A percentile compares a stretch with the other conserved stretches of the same genome.
phyloP scores from a whole-genome alignment of 1,139 yeast genomes.

The Candida sanyaensis region DNA sequence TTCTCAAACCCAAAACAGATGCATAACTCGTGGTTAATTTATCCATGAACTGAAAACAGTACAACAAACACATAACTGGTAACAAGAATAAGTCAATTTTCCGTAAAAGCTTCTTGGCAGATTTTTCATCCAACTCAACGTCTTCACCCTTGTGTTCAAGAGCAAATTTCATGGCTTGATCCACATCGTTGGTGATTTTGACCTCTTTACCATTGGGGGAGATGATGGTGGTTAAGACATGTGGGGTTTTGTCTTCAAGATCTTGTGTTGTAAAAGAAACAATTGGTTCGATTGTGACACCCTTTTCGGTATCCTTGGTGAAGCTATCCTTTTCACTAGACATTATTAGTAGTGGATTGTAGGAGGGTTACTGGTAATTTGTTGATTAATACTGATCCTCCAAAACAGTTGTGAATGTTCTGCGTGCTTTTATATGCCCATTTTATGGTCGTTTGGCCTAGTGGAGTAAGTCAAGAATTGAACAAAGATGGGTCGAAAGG shows the following conservation, averaged over 20 bases:
- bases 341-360: neutral
- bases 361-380: no score
- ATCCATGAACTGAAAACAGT: conserved; percentile 66
- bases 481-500: no score
- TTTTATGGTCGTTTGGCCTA: no score
- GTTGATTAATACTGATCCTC: no score
- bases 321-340: neutral
- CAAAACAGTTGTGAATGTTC: no score
- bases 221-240: conserved; percentile 25
- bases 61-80: conserved; percentile 57
- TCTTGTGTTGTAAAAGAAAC: conserved; percentile 10
- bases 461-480: no score
- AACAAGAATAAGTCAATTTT: conserved; percentile 57
- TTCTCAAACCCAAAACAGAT: conserved; percentile 58
- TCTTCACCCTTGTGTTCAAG: conserved; percentile 18
- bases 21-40: conserved; percentile 61
- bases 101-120: conserved; percentile 22
- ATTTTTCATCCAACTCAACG: conserved; percentile 19
- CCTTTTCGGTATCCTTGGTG: neutral
- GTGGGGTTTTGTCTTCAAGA: conserved; percentile 6
- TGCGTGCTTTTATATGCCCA: no score
- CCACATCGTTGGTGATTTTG: conserved; percentile 33
- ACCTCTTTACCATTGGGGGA: conserved; percentile 33
- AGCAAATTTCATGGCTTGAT: conserved; percentile 34
- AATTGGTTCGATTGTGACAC: conserved; percentile 6